A percentile compares a stretch with the other conserved stretches of the same genome.
Conservation (phyloP, 2,329 filamentous ascomycete species). For the Fusarium algeriense region DNA sequence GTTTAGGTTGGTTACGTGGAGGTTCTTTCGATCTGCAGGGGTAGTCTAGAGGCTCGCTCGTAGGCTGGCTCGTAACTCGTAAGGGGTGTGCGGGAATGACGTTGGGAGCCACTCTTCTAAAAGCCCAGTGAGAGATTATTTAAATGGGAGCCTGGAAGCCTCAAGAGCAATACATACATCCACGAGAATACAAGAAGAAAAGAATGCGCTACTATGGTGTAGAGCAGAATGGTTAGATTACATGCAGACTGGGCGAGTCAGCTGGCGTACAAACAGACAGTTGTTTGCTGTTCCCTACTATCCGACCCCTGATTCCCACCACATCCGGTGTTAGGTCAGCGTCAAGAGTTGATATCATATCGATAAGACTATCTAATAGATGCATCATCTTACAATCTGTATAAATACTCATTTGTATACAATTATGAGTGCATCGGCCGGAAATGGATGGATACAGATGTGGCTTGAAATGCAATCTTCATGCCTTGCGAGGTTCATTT, state of each 20-base stretch:
- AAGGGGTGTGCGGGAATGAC: constrained; percentile 11
- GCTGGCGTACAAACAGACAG: background rate
- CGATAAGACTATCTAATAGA: background rate
- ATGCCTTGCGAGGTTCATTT: background rate
- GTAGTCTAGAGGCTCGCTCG: background rate
- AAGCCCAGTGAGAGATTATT: background rate
- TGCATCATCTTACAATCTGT: background rate
- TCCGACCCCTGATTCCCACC: constrained; percentile 2
- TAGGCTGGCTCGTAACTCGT: constrained; percentile 2
- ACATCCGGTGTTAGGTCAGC: constrained; percentile 3
- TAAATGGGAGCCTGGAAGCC: background rate
- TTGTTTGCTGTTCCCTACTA: constrained; percentile 7
- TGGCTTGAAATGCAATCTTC: constrained; percentile 31
- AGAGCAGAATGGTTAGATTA: background rate
- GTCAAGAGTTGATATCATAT: background rate
- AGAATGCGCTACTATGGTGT: background rate
- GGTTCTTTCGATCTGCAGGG: constrained; percentile 20
- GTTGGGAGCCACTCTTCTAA: background rate
- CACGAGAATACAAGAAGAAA: background rate
- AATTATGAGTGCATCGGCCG: constrained; percentile 5
- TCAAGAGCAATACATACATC: accelerated
- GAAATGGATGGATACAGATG: constrained; percentile 20
- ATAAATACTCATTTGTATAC: background rate
- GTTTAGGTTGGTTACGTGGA: constrained; percentile 18
- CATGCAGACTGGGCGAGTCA: constrained; percentile 3